phyloP scores from a whole-genome alignment of 2,329 filamentous ascomycete species.

The Geosmithia putterillii region DNA sequence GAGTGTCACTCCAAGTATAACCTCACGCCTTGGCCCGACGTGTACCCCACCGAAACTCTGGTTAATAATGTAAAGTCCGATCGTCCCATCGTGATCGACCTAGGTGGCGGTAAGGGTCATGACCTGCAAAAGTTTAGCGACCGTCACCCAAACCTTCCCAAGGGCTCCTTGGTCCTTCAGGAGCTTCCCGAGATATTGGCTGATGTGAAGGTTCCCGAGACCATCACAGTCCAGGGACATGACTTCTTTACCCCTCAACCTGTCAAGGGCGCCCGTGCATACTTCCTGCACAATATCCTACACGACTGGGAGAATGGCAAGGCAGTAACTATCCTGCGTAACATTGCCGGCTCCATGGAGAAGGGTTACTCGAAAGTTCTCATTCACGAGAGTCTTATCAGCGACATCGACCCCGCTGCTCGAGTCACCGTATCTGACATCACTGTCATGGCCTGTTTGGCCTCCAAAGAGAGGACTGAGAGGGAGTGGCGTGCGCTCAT shows the following conservation, averaged over 20 bases:
- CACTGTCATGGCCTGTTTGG: conserved; percentile 15
- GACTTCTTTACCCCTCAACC: conserved; percentile 34
- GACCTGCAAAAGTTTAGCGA: conserved; percentile 17
- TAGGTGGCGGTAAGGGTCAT: conserved; percentile 21
- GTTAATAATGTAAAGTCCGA: conserved; percentile 10
- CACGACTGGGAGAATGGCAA: conserved; percentile 24
- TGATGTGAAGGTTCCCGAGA: conserved; percentile 14
- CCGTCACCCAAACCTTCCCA: conserved; percentile 18
- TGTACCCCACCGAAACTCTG: conserved; percentile 18
- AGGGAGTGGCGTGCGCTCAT: conserved; percentile 15
- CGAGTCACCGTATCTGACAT: conserved; percentile 15
- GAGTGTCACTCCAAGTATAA: conserved; percentile 17
- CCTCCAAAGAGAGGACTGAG: conserved; percentile 17
- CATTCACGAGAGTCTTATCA: conserved; percentile 18
- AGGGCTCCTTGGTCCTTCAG: conserved; percentile 32
- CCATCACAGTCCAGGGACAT: conserved; percentile 22
- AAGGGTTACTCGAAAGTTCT: conserved; percentile 18
- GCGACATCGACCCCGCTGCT: conserved; percentile 13
- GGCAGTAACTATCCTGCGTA: conserved; percentile 16
- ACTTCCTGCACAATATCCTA: conserved; percentile 26
- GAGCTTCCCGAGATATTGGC: conserved; percentile 29
- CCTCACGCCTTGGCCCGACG: conserved; percentile 14
- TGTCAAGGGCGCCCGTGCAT: conserved; percentile 22
- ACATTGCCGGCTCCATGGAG: conserved; percentile 15
- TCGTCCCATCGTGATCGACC: conserved; percentile 17